A percentile compares a stretch with the other conserved stretches of the same genome.
Evolutionary conservation across 2,329 filamentous ascomycete species (phyloP).

Genomic region (Microsporum ferrugineum): DNA sequence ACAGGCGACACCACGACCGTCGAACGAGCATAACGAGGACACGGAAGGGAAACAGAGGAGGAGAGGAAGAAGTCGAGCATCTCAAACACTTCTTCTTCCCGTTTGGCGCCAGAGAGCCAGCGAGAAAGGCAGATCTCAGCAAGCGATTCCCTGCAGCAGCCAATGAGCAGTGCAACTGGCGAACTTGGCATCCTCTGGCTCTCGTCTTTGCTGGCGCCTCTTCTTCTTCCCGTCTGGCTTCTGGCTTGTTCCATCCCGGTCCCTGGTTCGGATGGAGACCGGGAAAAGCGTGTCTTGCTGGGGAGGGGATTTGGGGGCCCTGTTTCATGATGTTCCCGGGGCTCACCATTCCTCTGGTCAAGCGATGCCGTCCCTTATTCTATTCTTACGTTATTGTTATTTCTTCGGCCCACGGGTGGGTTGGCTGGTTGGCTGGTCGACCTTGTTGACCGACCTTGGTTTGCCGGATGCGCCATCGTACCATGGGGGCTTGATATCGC

Average conservation of each 20-base stretch:
- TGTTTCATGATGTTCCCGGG: background rate
- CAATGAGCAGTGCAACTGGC: background rate
- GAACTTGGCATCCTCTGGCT: constrained; percentile 1
- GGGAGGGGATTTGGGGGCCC: background rate
- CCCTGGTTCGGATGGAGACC: background rate
- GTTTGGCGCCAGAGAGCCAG: background rate
- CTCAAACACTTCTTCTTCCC: background rate
- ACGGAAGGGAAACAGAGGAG: background rate
- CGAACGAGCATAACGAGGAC: background rate
- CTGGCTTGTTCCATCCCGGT: background rate
- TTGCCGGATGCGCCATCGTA: background rate
- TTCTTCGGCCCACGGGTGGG: background rate
- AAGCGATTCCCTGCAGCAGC: background rate
- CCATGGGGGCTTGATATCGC: background rate
- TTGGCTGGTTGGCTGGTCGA: background rate
- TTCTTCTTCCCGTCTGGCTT: background rate
- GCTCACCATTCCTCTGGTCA: too few species aligned
- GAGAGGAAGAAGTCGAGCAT: too few species aligned
- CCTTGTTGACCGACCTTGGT: background rate
- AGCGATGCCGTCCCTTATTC: background rate
- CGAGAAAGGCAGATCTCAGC: background rate
- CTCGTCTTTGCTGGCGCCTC: background rate
- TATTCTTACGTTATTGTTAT: background rate
- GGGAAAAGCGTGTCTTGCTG: background rate
- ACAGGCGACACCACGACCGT: background rate